A percentile compares a stretch with the other conserved stretches of the same genome.
Evolutionary conservation across 1,284 basidiomycete genomes (phyloP).

Genomic region (Tremellales sp.): DNA sequence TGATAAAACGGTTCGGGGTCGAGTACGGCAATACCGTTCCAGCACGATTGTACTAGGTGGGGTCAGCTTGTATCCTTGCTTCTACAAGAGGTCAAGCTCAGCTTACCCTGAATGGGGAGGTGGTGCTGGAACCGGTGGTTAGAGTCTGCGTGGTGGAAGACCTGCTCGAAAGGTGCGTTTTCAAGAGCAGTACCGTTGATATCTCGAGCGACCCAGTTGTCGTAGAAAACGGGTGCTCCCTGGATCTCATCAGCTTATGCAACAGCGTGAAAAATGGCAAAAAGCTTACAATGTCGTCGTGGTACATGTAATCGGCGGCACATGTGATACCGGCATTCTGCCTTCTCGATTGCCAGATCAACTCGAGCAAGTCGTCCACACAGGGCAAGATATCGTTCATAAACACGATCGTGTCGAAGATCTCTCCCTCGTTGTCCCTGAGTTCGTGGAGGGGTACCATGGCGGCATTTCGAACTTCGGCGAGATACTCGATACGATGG

Average conservation of each 20-base stretch:
- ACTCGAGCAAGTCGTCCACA: slow-evolving; percentile 88
- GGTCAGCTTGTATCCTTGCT: slow-evolving; percentile 1
- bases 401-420: slow-evolving; percentile 91
- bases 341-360: slow-evolving; percentile 84
- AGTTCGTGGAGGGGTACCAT: slow-evolving; percentile 89
- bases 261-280: not conserved
- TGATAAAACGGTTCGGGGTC: slow-evolving; percentile 90
- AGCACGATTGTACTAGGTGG: slow-evolving; percentile 85
- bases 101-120: slow-evolving; percentile 68
- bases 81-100: not conserved
- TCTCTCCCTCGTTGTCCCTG: slow-evolving; percentile 79
- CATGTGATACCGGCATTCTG: slow-evolving; percentile 96
- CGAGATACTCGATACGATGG: slow-evolving; percentile 96
- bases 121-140: slow-evolving; percentile 79
- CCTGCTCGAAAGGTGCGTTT: slow-evolving; percentile 87
- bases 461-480: slow-evolving; percentile 91
- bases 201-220: slow-evolving; percentile 96
- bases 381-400: slow-evolving; percentile 98
- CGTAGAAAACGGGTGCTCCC: slow-evolving; percentile 87
- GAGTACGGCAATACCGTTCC: slow-evolving; percentile 91
- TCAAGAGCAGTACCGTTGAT: slow-evolving; percentile 95
- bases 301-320: slow-evolving; percentile 96
- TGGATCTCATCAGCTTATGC: slow-evolving; percentile 30
- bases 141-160: slow-evolving; percentile 77
- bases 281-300: slow-evolving; percentile 73